Evolutionary conservation across 2,329 filamentous ascomycete genomes (phyloP), one percentile per base, ranked within the genome.

Genomic region (Ophiostoma ulmi): DNA sequence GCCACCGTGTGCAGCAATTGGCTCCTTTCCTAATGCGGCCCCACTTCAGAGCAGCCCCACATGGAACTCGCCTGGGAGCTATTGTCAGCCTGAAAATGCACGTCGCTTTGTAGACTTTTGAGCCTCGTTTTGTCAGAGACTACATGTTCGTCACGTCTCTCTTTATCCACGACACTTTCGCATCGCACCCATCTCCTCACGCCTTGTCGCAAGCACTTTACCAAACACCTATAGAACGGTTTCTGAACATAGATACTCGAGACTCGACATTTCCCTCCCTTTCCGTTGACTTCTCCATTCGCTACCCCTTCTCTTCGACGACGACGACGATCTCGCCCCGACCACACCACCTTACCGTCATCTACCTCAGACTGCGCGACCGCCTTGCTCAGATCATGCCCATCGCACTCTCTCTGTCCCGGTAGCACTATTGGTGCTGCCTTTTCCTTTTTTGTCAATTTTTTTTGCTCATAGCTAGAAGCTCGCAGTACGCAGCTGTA

Each of bases 391-490:
- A 66, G 71, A 72, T 64, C 71, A 74, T 74, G 73, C 72, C 7
- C 70, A 71, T 41, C 61, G 20, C 36, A 22, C 4, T 31, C 36
- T 13, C 31, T 26, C 17, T 44, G 38, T 52, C 38, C 69, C 72
- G 72, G 73, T 74, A 74, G 73, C 73, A 70, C 70, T 61, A 44
- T 68, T 69, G 67, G 66, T 73, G 72, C 72, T 63, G 67, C 41
- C 41, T n/a, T 36, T 48, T 58, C 26, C 67, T 31, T 68, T 68
- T 55, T 5, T 11, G n/a, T 65, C 36, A 48, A 8, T 48, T 39
- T 65, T 1, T 14, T 38, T 39, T 3, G 58, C 38, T 20, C 26
- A 44, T 41, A 5, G 14, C 39, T 17, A 14, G 4, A 35, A 14
- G 26, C 35, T 36, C 17, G 14, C 11, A 22, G n/a, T 26, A 31